These are phyloP conservation scores for Pythium coloratum DNA, from an alignment of 352 stramenopile species.

Conservation along the genomic window DNA sequence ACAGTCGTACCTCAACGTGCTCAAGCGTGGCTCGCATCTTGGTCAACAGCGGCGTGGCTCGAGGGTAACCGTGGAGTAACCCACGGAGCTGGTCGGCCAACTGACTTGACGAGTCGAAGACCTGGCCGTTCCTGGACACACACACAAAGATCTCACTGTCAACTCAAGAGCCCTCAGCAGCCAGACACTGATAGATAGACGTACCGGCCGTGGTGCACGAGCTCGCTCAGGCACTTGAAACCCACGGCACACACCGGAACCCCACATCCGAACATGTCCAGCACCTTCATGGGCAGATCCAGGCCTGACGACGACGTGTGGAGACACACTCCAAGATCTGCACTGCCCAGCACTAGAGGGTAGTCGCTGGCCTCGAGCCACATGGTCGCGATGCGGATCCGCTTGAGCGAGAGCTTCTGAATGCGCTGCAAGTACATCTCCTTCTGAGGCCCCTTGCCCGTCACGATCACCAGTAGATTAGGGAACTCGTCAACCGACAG, in stretches of 20 bases:
- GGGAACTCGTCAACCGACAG: slow-evolving; percentile 52
- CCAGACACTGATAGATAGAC: slow-evolving; percentile 4
- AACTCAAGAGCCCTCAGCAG: background rate
- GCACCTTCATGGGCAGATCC: slow-evolving; percentile 99
- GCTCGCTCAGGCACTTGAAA: slow-evolving; percentile 96
- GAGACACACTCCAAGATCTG: slow-evolving; percentile 97
- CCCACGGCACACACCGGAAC: slow-evolving; percentile 96
- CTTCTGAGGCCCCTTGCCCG: slow-evolving; percentile 96
- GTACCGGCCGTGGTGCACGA: slow-evolving; percentile 89
- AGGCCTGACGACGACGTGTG: slow-evolving; percentile 98
- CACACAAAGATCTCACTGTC: background rate
- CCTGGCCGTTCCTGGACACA: slow-evolving; percentile 58
- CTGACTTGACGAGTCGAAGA: slow-evolving; percentile 63
- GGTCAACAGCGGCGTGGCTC: slow-evolving; percentile 37
- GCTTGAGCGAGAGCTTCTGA: slow-evolving; percentile 58
- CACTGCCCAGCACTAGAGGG: slow-evolving; percentile 91
- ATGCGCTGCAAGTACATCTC: slow-evolving; percentile 90
- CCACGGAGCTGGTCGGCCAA: slow-evolving; percentile 60
- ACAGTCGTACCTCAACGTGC: slow-evolving; percentile 53
- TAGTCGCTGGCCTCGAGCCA: slow-evolving; percentile 98
- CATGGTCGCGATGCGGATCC: slow-evolving; percentile 89
- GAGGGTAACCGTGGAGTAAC: slow-evolving; percentile 60
- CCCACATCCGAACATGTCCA: slow-evolving; percentile 99
- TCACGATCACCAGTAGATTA: slow-evolving; percentile 94
- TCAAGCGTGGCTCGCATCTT: slow-evolving; percentile 50